Evolutionary conservation across 148 eudicot genomes (phyloP), one percentile per base, ranked within the genome.

Genomic region (Gaultheria prostrata): DNA sequence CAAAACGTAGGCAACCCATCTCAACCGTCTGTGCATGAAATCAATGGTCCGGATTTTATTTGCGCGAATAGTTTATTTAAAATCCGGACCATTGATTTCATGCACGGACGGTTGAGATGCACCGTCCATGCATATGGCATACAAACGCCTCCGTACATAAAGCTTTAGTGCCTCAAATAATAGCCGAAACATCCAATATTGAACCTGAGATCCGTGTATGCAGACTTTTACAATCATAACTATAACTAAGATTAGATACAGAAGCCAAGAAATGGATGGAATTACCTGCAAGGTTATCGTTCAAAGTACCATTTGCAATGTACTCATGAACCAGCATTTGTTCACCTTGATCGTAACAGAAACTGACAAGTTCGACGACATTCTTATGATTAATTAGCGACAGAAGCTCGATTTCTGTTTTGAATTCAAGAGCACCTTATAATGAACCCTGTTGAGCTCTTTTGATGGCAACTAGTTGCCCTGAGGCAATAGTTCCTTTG

Each of bases 361-460:
- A 91, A 39, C 93, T 91, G 13, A 85, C 90, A 61, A 91, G 93
- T 83, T 84, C 67, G 76, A 90, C 90, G 10, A 90, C 91, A 82
- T 90, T 90, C 80, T 89, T 90, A 80, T 91, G 93, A 86, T 91
- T 91, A 85, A 91, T 87, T 28, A 90, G 72, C 18, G 93, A 89
- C 18, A 91, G 35, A 82, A 91, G 90, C 82, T 91, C 91, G 28
- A 91, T 91, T 84, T 91, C 93, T 0, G 89, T 87, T 87, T 89
- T 91, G 49, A 91, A 91, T 83, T 91, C 93, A 35, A 1, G 74
- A 43, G 90, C 91, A 73, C 93, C 93, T 77, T 91, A 90, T 82
- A 89, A 77, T 53, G 90, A 89, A 51, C 93, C 93, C 70, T 90
- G 91, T 78, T 87, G 89, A 76, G 93, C 90, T 86, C 90, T 80